These are phyloP conservation scores for Thoreauomyces humboldtii DNA, from an alignment of 192 early-diverging fungal species.

Conservation along the genomic window DNA sequence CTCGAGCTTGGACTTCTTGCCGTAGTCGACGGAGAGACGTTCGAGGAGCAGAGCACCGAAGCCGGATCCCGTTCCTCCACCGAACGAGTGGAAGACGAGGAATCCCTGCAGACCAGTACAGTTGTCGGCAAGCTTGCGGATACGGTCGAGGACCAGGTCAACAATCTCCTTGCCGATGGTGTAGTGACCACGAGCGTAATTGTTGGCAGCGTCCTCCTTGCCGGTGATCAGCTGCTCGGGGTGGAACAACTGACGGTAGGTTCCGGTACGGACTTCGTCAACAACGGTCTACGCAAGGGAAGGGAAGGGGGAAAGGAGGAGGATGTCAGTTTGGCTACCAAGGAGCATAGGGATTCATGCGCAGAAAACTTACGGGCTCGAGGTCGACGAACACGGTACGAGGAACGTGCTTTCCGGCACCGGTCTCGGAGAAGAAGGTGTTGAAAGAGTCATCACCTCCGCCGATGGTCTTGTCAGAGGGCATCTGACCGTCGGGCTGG, in stretches of 20 bases:
- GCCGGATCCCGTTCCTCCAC: constrained; percentile 98
- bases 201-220: constrained; percentile 99
- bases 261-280: constrained; percentile 97
- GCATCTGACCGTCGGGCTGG: constrained; percentile 89
- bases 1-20: constrained; percentile 99
- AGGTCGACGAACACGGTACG: constrained; percentile 95
- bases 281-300: constrained; percentile 68
- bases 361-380: constrained; percentile 31
- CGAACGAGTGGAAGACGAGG: constrained; percentile 99
- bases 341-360: too few relatives aligned
- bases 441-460: constrained; percentile 88
- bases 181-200: constrained; percentile 99
- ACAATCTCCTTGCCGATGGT: constrained; percentile 99
- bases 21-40: constrained; percentile 99
- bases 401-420: constrained; percentile 98
- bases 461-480: constrained; percentile 74
- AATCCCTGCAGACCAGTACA: constrained; percentile 98
- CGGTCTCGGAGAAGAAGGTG: constrained; percentile 99
- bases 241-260: constrained; percentile 92
- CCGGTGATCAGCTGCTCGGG: constrained; percentile 98
- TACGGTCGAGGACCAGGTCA: constrained; percentile 92
- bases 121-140: constrained; percentile 97
- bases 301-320: constrained; percentile 3
- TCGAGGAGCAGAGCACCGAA: constrained; percentile 97
- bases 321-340: too few relatives aligned